Base-by-base conservation (phyloP, 2,329 filamentous ascomycete genomes). In the Biscogniauxia sp. region DNA sequence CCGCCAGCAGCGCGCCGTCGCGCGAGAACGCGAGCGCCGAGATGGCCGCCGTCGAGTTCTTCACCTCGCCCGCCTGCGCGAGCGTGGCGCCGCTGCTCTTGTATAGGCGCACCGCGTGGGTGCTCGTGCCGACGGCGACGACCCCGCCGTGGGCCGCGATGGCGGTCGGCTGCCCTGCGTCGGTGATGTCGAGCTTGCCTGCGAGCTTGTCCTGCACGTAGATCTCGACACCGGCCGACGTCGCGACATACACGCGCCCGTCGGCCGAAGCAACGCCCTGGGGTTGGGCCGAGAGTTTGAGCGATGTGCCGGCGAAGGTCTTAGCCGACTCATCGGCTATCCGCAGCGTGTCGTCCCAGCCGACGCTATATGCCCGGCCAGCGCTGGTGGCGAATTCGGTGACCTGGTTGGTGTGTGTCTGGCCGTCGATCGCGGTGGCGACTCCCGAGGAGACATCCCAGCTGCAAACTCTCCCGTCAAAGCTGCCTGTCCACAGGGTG, bases 261-360 rank as follows among this genome's bases (percentile, higher is more conserved):
- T 76, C 68, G n/a, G 68, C 66, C 19, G 70, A 63, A n/a, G 72
- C 70, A 15, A 73, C 68, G n/a, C 69, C 71, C 60, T 70, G 94
- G 2, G 95, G 95, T 72, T 98, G 95, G 19, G 88, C 89, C 2
- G 85, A 81, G 20, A 96, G 83, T 71, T 90, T 88, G 32, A 83
- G 77, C 1, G 86, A 80, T 55, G 83, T 82, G 58, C 90, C 92
- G 5, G 88, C 82, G 74, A 96, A 97, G 0, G 88, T 91, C 70
- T 87, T 89, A 56, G 88, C 86, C 0, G 87, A 83, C 61, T 89
- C 83, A 66, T 96, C 93, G 41, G 96, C 83, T 51, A 85, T 89
- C 64, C 93, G 89, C 41, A 98, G 81, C 0, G 89, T 92, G 74
- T 99, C 95, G 72, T 99, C 95, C 95, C 94, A 99, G 64, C 89